These are phyloP conservation scores for Cordyceps tenuipes DNA, from an alignment of 2,329 filamentous ascomycete genomes.

Conservation along the genomic window DNA sequence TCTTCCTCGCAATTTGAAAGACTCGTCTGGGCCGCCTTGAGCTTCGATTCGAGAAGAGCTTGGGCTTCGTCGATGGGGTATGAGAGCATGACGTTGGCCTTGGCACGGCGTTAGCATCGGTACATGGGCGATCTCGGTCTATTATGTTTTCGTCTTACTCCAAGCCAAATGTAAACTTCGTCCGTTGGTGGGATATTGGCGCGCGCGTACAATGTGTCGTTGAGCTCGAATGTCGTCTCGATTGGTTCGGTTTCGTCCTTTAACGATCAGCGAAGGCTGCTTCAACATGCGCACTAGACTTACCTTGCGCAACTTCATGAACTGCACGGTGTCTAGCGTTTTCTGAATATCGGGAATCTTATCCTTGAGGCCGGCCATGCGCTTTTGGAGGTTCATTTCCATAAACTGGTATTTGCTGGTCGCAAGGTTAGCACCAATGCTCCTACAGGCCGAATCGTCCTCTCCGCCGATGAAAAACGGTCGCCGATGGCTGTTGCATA, in stretches of 20 bases:
- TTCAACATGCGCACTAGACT: not conserved
- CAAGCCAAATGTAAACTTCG: conserved; percentile 97
- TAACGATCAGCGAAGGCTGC: conserved; percentile 14
- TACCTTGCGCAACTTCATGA: conserved; percentile 70
- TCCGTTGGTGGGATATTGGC: conserved; percentile 74
- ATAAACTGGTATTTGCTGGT: conserved; percentile 97
- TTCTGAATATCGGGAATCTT: conserved; percentile 98
- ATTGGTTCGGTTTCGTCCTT: conserved; percentile 57
- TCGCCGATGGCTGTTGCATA: not conserved
- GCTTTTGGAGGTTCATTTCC: conserved; percentile 85
- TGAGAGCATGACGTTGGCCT: conserved; percentile 96
- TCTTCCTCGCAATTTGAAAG: conserved; percentile 91
- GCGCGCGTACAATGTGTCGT: conserved; percentile 90
- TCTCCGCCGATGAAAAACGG: not conserved
- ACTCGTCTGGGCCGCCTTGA: conserved; percentile 70
- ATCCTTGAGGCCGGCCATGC: conserved; percentile 73
- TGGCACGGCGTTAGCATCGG: conserved; percentile 26
- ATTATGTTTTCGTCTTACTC: conserved; percentile 43
- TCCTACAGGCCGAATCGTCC: not conserved
- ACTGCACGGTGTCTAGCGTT: conserved; percentile 84
- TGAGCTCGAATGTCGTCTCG: conserved; percentile 90
- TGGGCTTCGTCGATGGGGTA: conserved; percentile 88
- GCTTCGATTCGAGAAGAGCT: conserved; percentile 65
- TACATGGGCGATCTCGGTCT: not conserved
- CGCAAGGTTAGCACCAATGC: conserved; percentile 11